phyloP scores from a whole-genome alignment of 2,329 filamentous ascomycete genomes.

The Thermomyces lanuginosus region DNA sequence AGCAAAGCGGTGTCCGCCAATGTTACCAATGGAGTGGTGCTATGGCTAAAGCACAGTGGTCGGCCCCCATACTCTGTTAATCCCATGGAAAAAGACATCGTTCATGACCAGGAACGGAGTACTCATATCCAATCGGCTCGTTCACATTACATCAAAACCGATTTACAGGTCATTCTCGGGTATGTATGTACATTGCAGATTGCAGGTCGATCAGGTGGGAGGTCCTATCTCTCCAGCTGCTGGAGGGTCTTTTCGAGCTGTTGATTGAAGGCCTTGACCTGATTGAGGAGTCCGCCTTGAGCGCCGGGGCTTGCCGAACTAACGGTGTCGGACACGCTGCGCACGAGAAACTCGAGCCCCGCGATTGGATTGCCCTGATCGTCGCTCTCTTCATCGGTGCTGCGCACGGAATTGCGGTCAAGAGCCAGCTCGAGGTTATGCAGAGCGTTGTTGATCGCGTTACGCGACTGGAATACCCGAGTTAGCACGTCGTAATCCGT shows the following conservation, averaged over 20 bases:
- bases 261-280: constrained; percentile 27
- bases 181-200: too few relatives aligned
- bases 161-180: too few relatives aligned
- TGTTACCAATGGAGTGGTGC: too few relatives aligned
- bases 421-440: constrained; percentile 27
- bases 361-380: constrained; percentile 13
- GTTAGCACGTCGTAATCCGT: too few relatives aligned
- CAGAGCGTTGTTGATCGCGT: constrained; percentile 26
- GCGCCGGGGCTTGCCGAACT: constrained; percentile 23
- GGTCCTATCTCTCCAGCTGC: constrained; percentile 3
- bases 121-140: too few relatives aligned
- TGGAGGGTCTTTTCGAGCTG: constrained; percentile 23
- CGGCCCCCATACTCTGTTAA: too few relatives aligned
- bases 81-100: too few relatives aligned
- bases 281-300: constrained; percentile 26
- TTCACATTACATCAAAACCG: too few relatives aligned
- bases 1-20: too few relatives aligned
- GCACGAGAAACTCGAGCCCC: constrained; percentile 28
- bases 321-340: constrained; percentile 25
- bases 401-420: constrained; percentile 19
- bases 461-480: constrained; percentile 15
- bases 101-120: too few relatives aligned
- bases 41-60: too few relatives aligned
- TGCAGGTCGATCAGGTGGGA: too few relatives aligned
- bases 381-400: constrained; percentile 8